A percentile compares a stretch with the other conserved stretches of the same genome.
phyloP scores from a whole-genome alignment of 495 filamentous ascomycete species.

The Jackrogersella minutella region DNA sequence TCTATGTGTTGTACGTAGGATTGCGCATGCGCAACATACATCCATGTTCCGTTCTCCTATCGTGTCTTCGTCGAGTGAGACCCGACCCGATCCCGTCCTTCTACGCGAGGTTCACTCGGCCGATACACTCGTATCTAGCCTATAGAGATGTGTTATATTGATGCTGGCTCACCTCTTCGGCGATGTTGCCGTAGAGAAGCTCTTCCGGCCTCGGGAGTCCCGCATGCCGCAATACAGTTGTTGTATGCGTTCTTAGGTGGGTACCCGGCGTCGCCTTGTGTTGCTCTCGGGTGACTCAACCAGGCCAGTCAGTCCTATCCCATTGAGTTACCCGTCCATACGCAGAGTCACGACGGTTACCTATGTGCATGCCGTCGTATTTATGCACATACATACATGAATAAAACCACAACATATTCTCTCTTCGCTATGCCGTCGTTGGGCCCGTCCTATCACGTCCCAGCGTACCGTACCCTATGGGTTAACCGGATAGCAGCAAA shows the following conservation, averaged over 20 bases:
- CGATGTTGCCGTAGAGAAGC: constrained; percentile 34
- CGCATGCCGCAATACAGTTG: constrained; percentile 23
- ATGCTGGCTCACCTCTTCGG: constrained; percentile 33
- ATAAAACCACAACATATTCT: constrained; percentile 32
- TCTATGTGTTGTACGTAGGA: constrained; percentile 27
- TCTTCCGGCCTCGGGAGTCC: constrained; percentile 40
- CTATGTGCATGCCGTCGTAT: constrained; percentile 24
- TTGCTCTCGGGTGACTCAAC: constrained; percentile 29
- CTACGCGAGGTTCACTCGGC: constrained; percentile 17
- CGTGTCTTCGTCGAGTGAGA: constrained; percentile 1
- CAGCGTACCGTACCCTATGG: constrained; percentile 19
- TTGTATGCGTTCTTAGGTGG: constrained; percentile 33
- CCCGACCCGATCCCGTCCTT: constrained; percentile 19
- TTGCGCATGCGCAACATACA: constrained; percentile 8
- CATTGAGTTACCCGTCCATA: constrained; percentile 8
- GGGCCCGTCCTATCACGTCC: constrained; percentile 25
- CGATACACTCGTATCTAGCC: too few species aligned
- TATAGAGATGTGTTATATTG: constrained; percentile 30
- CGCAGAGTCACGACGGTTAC: constrained; percentile 24
- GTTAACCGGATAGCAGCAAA: constrained; percentile 26
- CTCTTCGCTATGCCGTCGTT: constrained; percentile 24
- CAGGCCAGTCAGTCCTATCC: constrained; percentile 2
- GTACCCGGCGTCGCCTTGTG: constrained; percentile 31
- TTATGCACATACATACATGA: constrained; percentile 22
- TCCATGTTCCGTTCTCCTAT: background rate